Percentiles rank a stretch among this genome's conserved stretches.
Evolutionary conservation across 805 yeast species (phyloP).

Genomic region (Kuraishia ogatae): DNA sequence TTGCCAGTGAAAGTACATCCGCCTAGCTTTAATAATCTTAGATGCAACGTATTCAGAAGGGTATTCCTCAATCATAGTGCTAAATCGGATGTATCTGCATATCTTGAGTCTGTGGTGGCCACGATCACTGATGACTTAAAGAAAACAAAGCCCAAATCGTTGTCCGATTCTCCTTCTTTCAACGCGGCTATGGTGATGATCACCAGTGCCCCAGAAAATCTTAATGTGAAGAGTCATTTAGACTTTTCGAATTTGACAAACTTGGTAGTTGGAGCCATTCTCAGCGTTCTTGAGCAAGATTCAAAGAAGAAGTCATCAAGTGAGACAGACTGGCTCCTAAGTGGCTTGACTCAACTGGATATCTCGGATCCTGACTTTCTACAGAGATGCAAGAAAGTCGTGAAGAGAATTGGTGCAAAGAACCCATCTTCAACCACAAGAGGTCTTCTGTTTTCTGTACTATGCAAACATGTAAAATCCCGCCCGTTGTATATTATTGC

Average conservation of each 20-base stretch:
- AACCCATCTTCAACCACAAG: not conserved
- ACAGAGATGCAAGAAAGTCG: not conserved
- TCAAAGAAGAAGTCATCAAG: not conserved
- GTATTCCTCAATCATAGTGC: not conserved
- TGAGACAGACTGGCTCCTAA: not conserved
- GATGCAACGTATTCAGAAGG: not conserved
- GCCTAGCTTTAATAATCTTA: not conserved
- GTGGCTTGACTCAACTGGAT: not conserved
- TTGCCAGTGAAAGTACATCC: not conserved
- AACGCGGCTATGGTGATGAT: not conserved
- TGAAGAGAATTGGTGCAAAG: not conserved
- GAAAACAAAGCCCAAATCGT: not conserved
- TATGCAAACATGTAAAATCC: not conserved
- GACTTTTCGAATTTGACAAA: not conserved
- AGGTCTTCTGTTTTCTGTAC: not conserved
- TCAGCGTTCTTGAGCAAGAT: not conserved
- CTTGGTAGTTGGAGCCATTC: not conserved
- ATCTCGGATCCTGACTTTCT: not conserved
- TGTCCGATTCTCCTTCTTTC: not conserved
- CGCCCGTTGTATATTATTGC: constrained; percentile 2
- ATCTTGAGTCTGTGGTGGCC: not conserved
- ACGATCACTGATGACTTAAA: not conserved
- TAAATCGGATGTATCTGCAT: not conserved
- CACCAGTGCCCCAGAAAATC: not conserved
- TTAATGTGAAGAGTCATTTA: not conserved